These are phyloP conservation scores for Haematococcus lacustris DNA, from an alignment of 139 green algal species.

Conservation along the genomic window DNA sequence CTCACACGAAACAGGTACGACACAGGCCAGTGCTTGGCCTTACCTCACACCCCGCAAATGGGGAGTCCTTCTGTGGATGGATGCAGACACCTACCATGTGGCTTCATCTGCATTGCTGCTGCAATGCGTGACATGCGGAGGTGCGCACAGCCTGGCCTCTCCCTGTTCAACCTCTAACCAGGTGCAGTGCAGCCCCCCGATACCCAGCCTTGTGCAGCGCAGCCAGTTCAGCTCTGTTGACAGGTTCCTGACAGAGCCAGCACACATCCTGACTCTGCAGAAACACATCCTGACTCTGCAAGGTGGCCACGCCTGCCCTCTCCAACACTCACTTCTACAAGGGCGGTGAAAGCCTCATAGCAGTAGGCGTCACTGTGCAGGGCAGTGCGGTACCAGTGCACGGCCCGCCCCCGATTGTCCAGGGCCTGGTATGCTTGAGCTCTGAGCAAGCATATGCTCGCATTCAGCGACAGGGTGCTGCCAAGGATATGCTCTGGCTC, in stretches of 20 bases:
- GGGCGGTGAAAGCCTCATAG: conserved; percentile 80
- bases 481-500: neutral
- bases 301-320: neutral
- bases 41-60: neutral
- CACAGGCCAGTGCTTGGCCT: neutral
- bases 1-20: neutral
- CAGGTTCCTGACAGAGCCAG: neutral
- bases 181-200: neutral
- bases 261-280: neutral
- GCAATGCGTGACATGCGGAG: neutral
- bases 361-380: conserved; percentile 82
- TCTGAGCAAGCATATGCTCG: conserved; percentile 56
- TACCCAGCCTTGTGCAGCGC: neutral
- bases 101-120: neutral
- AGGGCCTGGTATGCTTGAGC: conserved; percentile 70
- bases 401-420: conserved; percentile 67
- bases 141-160: neutral
- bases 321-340: conserved; percentile 1
- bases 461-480: neutral
- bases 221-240: neutral
- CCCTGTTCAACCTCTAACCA: neutral
- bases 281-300: neutral
- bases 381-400: conserved; percentile 39
- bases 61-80: neutral
- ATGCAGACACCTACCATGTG: neutral